These are phyloP conservation scores for Articulospora tetracladia DNA, from an alignment of 495 filamentous ascomycete genomes.

Conservation along the genomic window DNA sequence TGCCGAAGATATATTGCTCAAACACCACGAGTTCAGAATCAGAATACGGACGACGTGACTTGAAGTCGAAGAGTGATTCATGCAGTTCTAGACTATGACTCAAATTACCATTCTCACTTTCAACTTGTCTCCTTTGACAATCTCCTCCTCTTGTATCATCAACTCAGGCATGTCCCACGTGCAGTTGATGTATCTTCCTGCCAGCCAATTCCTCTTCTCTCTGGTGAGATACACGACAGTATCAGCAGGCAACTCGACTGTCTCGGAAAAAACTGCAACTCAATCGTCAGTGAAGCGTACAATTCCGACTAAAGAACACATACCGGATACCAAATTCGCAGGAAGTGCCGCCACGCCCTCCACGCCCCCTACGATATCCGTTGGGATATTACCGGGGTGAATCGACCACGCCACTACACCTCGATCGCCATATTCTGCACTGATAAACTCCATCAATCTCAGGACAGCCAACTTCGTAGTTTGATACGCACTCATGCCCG, in stretches of 20 bases:
- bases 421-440: conserved; percentile 39
- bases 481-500: conserved; percentile 37
- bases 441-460: conserved; percentile 42
- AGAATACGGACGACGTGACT: no score
- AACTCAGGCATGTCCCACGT: conserved; percentile 49
- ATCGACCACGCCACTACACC: conserved; percentile 42
- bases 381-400: conserved; percentile 48
- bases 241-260: conserved; percentile 40
- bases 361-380: conserved; percentile 33
- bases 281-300: background rate
- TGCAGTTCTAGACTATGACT: no score
- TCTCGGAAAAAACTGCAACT: conserved; percentile 37
- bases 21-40: no score
- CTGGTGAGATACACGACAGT: conserved; percentile 44
- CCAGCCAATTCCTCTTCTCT: conserved; percentile 45
- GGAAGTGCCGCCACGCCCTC: conserved; percentile 1
- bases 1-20: no score
- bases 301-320: conserved; percentile 16
- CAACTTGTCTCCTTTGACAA: conserved; percentile 42
- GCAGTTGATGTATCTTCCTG: conserved; percentile 44
- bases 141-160: conserved; percentile 36
- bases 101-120: conserved; percentile 26
- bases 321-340: conserved; percentile 5
- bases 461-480: conserved; percentile 45
- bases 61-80: no score